A percentile compares a stretch with the other conserved stretches of the same genome.
These are phyloP conservation scores for Apiotrichum veenhuisii DNA, from an alignment of 1,284 basidiomycete genomes.

Conservation along the genomic window DNA sequence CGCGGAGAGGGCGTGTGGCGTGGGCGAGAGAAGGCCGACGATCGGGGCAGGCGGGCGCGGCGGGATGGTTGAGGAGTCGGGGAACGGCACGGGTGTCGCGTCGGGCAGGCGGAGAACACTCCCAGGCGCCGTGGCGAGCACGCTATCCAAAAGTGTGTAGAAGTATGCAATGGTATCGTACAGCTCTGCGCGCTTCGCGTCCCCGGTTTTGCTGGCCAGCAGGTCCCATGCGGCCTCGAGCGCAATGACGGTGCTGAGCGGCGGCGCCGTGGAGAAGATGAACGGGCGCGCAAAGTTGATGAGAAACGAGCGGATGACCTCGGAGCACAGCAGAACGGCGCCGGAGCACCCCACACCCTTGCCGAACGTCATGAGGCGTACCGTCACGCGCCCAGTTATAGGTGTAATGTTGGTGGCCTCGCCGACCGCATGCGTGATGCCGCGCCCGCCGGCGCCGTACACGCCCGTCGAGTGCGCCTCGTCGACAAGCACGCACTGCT, in stretches of 20 bases:
- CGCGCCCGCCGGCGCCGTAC: slow-evolving; percentile 60
- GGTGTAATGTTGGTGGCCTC: slow-evolving; percentile 11
- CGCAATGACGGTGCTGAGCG: slow-evolving; percentile 68
- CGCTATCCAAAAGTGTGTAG: slow-evolving; percentile 11
- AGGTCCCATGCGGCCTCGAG: slow-evolving; percentile 73
- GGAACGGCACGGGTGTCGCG: slow-evolving; percentile 24
- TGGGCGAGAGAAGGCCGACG: slow-evolving; percentile 73
- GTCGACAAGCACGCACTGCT: slow-evolving; percentile 59
- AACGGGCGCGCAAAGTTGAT: slow-evolving; percentile 90
- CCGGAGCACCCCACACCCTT: slow-evolving; percentile 70
- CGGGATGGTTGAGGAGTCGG: slow-evolving; percentile 13
- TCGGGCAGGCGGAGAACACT: slow-evolving; percentile 29
- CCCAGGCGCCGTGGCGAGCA: slow-evolving; percentile 11
- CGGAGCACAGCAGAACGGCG: slow-evolving; percentile 71
- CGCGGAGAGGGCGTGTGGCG: slow-evolving; percentile 55
- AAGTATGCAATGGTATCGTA: slow-evolving; percentile 12
- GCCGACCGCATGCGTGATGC: slow-evolving; percentile 48
- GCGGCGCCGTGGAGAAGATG: slow-evolving; percentile 81
- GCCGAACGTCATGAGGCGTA: slow-evolving; percentile 61
- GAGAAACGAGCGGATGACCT: slow-evolving; percentile 73
- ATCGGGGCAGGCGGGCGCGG: slow-evolving; percentile 59
- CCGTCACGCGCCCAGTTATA: slow-evolving; percentile 38
- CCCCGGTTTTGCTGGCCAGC: slow-evolving; percentile 64
- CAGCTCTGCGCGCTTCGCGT: slow-evolving; percentile 36
- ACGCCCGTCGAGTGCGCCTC: slow-evolving; percentile 88